Percentiles rank a stretch among this genome's conserved stretches.
These are phyloP conservation scores for Powellomyces hirtus DNA, from an alignment of 192 early-diverging fungal genomes.

Conservation along the genomic window DNA sequence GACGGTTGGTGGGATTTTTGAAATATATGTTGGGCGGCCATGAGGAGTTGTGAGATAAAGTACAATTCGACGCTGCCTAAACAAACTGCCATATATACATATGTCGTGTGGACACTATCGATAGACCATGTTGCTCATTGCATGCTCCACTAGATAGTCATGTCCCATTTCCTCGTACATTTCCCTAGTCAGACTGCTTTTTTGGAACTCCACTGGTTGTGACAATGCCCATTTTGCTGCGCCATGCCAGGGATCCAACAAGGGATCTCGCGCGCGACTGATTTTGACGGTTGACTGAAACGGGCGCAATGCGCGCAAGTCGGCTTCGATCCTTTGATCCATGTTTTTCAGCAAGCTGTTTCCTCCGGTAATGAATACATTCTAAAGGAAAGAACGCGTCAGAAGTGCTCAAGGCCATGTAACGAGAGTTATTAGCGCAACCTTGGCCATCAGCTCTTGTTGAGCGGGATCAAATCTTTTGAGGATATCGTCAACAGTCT, in stretches of 20 bases:
- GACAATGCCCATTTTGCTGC: conserved; percentile 66
- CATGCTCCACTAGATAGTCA: conserved; percentile 83
- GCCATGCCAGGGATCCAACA: conserved; percentile 82
- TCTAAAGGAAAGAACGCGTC: conserved; percentile 30
- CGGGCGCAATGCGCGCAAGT: conserved; percentile 66
- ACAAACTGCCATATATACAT: no score
- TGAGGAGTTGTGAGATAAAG: no score
- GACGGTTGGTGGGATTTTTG: no score
- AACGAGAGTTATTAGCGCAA: conserved; percentile 16
- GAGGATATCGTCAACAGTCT: conserved; percentile 40
- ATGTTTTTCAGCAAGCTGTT: conserved; percentile 66
- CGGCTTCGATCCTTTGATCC: conserved; percentile 57
- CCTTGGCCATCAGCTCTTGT: conserved; percentile 50
- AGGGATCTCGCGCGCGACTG: conserved; percentile 63
- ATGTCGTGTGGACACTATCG: background rate
- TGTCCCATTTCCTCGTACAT: conserved; percentile 84
- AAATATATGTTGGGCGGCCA: no score
- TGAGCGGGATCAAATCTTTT: conserved; percentile 25
- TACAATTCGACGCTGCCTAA: background rate
- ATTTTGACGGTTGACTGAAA: conserved; percentile 54
- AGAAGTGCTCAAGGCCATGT: background rate
- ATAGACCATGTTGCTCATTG: conserved; percentile 65
- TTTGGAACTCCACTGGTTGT: conserved; percentile 32
- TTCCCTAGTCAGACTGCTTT: conserved; percentile 58
- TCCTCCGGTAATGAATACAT: conserved; percentile 79